phyloP scores from a whole-genome alignment of 1,284 basidiomycete genomes.

The Ustilago cynodontis region DNA sequence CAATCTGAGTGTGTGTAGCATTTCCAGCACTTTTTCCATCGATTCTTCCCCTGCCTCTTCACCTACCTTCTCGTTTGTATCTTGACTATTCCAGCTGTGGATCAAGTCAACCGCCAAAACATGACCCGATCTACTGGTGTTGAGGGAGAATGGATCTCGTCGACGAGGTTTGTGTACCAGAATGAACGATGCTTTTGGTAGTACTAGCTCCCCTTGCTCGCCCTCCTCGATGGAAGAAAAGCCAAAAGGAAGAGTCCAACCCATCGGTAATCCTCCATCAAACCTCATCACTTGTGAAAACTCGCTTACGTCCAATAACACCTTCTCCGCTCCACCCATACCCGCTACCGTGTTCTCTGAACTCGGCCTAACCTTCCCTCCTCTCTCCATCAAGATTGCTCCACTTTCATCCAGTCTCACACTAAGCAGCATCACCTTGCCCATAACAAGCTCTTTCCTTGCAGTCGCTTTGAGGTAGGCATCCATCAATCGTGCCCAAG shows the following conservation, averaged over 20 bases:
- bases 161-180: slow-evolving; percentile 22
- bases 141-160: background rate
- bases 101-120: slow-evolving; percentile 29
- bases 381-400: slow-evolving; percentile 17
- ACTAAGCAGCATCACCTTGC: slow-evolving; percentile 25
- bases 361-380: slow-evolving; percentile 4
- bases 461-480: slow-evolving; percentile 11
- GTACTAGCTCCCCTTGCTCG: background rate
- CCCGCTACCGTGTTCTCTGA: slow-evolving; percentile 11
- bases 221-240: background rate
- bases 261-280: slow-evolving; percentile 22
- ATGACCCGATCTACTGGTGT: background rate
- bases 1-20: slow-evolving; percentile 36
- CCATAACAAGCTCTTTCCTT: slow-evolving; percentile 14
- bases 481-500: slow-evolving; percentile 28
- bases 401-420: slow-evolving; percentile 30
- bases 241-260: slow-evolving; percentile 29
- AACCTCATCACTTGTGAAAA: slow-evolving; percentile 33
- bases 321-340: slow-evolving; percentile 14
- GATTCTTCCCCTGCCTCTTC: background rate
- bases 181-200: slow-evolving; percentile 11
- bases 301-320: slow-evolving; percentile 33
- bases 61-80: too few relatives aligned
- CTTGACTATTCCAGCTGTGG: slow-evolving; percentile 1
- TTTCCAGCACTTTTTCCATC: slow-evolving; percentile 16